These are phyloP conservation scores for Exophiala sp. DNA, from an alignment of 2,329 filamentous ascomycete genomes.

Conservation along the genomic window DNA sequence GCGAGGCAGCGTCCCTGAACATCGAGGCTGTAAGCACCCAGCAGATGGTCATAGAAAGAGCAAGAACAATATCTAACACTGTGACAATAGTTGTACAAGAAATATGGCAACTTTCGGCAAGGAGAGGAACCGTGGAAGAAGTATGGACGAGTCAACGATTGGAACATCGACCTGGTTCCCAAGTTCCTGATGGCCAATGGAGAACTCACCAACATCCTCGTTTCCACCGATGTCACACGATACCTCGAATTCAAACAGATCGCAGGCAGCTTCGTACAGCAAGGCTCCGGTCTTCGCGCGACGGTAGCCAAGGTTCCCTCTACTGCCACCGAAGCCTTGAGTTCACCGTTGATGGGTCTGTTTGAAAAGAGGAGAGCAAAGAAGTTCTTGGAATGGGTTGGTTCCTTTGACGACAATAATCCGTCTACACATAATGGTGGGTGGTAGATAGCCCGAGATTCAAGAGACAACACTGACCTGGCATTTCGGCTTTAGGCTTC, in stretches of 20 bases:
- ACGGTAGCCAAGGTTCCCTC: slow-evolving; percentile 96
- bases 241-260: slow-evolving; percentile 94
- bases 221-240: slow-evolving; percentile 85
- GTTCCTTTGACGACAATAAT: slow-evolving; percentile 75
- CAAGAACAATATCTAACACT: slow-evolving; percentile 8
- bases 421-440: slow-evolving; percentile 82
- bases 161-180: slow-evolving; percentile 98
- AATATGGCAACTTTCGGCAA: slow-evolving; percentile 73
- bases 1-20: slow-evolving; percentile 93
- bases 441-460: slow-evolving; percentile 27
- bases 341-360: slow-evolving; percentile 90
- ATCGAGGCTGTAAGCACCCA: slow-evolving; percentile 69
- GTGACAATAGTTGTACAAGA: slow-evolving; percentile 77
- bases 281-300: slow-evolving; percentile 71
- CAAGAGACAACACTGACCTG: slow-evolving; percentile 6
- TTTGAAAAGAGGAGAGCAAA: slow-evolving; percentile 98
- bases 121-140: slow-evolving; percentile 96
- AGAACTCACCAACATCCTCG: slow-evolving; percentile 96
- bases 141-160: slow-evolving; percentile 93
- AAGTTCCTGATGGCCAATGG: slow-evolving; percentile 99
- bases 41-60: background rate
- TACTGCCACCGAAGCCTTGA: slow-evolving; percentile 81
- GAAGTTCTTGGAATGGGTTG: slow-evolving; percentile 94
- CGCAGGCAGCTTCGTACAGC: slow-evolving; percentile 92
- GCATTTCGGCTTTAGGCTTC: slow-evolving; percentile 50